Evolutionary conservation across 2,329 filamentous ascomycete species (phyloP).

Genomic region (Fusarium setosum): DNA sequence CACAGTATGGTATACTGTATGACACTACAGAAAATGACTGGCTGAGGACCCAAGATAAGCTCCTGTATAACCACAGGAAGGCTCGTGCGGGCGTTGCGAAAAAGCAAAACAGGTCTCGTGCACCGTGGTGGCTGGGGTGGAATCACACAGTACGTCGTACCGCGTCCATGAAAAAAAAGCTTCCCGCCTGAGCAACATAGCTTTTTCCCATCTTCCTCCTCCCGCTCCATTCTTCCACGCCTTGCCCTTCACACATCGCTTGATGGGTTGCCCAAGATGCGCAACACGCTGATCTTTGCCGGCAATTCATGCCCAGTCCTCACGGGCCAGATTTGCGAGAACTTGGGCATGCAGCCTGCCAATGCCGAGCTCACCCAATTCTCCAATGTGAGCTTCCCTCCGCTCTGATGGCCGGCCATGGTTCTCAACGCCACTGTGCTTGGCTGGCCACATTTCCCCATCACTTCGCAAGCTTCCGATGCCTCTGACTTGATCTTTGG

Average conservation of each 20-base stretch:
- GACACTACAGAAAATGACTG: not conserved
- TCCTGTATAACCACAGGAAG: not conserved
- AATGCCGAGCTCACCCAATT: conserved; percentile 76
- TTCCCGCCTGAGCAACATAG: conserved; percentile 28
- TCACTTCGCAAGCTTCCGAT: not conserved
- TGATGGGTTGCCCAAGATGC: conserved; percentile 59
- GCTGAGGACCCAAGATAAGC: conserved; percentile 6
- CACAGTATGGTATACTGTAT: conserved; percentile 28
- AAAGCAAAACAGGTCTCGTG: not conserved
- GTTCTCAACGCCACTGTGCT: too few relatives aligned
- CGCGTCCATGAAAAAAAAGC: conserved; percentile 40
- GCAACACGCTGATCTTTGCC: conserved; percentile 75
- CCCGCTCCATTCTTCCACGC: conserved; percentile 38
- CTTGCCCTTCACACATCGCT: conserved; percentile 34
- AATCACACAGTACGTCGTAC: conserved; percentile 24
- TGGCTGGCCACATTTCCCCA: conserved; percentile 22
- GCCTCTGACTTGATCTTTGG: conserved; percentile 1
- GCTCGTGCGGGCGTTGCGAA: conserved; percentile 6
- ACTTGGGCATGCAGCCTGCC: conserved; percentile 73
- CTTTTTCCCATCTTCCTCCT: conserved; percentile 34
- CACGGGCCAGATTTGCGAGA: conserved; percentile 74
- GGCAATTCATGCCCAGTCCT: conserved; percentile 75
- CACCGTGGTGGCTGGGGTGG: not conserved
- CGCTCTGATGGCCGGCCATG: conserved; percentile 22
- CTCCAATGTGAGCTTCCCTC: conserved; percentile 69